phyloP scores from a whole-genome alignment of 2,329 filamentous ascomycete species.

The Falciphora oryzae region DNA sequence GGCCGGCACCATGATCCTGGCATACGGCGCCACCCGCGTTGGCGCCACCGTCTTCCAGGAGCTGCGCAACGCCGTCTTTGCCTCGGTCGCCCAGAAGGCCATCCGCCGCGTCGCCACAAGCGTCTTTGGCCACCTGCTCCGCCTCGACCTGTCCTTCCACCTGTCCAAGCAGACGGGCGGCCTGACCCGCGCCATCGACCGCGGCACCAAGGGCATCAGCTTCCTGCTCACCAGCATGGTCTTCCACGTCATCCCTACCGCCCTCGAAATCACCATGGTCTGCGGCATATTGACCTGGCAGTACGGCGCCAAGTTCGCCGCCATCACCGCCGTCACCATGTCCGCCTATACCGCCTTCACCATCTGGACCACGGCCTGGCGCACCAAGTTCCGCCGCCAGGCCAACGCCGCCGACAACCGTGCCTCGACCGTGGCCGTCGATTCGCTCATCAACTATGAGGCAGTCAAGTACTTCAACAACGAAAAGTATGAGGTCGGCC shows the following conservation, averaged over 20 bases:
- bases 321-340: slow-evolving; percentile 89
- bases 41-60: slow-evolving; percentile 89
- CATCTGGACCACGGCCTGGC: slow-evolving; percentile 92
- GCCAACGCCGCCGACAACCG: slow-evolving; percentile 96
- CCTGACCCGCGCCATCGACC: slow-evolving; percentile 86
- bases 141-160: slow-evolving; percentile 89
- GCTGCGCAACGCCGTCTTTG: slow-evolving; percentile 91
- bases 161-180: slow-evolving; percentile 92
- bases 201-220: slow-evolving; percentile 97
- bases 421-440: slow-evolving; percentile 89
- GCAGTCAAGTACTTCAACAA: slow-evolving; percentile 99
- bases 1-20: slow-evolving; percentile 87
- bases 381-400: slow-evolving; percentile 91
- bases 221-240: slow-evolving; percentile 97
- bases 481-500: slow-evolving; percentile 84
- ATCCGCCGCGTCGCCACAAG: slow-evolving; percentile 87
- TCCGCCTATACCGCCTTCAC: slow-evolving; percentile 93
- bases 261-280: slow-evolving; percentile 89
- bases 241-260: slow-evolving; percentile 91
- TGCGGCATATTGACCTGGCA: slow-evolving; percentile 96
- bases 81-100: slow-evolving; percentile 93
- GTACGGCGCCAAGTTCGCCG: slow-evolving; percentile 86
- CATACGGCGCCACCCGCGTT: slow-evolving; percentile 84
- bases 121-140: slow-evolving; percentile 85
- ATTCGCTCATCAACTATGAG: slow-evolving; percentile 97